Conservation (phyloP, 2,329 filamentous ascomycete genomes). For the Ambrosiella cleistominuta region DNA sequence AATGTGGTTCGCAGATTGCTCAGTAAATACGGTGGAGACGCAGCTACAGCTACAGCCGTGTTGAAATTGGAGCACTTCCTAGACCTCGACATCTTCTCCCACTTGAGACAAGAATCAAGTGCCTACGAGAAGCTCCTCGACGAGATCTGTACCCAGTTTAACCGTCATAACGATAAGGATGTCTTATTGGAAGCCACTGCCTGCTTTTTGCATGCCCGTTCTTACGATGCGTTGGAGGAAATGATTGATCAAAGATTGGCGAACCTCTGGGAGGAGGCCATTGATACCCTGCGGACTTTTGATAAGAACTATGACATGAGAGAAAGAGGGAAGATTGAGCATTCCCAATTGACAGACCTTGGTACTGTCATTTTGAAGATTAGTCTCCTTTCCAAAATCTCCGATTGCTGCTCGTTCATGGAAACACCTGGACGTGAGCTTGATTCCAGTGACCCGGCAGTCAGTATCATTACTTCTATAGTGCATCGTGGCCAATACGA, state of each 20-base stretch:
- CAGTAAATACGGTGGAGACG: conserved; percentile 83
- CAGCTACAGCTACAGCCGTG: conserved; percentile 70
- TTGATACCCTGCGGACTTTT: conserved; percentile 55
- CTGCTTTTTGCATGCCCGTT: conserved; percentile 68
- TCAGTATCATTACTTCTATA: conserved; percentile 55
- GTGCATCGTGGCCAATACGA: conserved; percentile 56
- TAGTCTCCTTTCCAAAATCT: conserved; percentile 61
- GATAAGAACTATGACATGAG: conserved; percentile 56
- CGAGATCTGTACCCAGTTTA: conserved; percentile 86
- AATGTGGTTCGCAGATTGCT: conserved; percentile 66
- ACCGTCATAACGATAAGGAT: conserved; percentile 71
- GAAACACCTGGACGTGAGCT: conserved; percentile 40
- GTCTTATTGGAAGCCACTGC: conserved; percentile 71
- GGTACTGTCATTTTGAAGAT: conserved; percentile 62
- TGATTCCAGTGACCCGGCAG: conserved; percentile 33
- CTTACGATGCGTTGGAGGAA: conserved; percentile 78
- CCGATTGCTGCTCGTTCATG: conserved; percentile 57
- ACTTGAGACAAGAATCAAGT: conserved; percentile 69
- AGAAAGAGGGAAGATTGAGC: conserved; percentile 48
- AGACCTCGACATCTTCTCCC: conserved; percentile 73
- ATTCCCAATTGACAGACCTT: conserved; percentile 48
- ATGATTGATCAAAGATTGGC: conserved; percentile 64
- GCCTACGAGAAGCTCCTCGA: conserved; percentile 68
- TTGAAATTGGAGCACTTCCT: conserved; percentile 73
- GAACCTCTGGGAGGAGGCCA: conserved; percentile 68